Evolutionary conservation across 1,284 basidiomycete genomes (phyloP), one percentile per base, ranked within the genome.

Genomic region (Spongispora temasekensis): DNA sequence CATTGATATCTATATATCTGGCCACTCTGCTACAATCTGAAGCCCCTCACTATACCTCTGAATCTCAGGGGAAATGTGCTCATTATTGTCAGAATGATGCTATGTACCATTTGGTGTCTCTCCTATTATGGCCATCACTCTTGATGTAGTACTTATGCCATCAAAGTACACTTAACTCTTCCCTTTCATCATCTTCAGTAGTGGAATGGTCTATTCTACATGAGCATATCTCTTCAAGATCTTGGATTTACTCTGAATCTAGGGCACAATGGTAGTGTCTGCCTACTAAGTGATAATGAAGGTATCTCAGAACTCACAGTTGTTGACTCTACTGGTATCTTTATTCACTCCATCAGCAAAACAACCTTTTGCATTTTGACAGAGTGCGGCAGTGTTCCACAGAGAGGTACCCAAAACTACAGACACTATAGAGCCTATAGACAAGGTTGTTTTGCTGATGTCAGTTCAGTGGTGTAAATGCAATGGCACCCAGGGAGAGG

Each of bases 401-500:
- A n/a, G n/a, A n/a, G n/a, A n/a, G n/a, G n/a, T n/a, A n/a, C n/a
- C n/a, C n/a, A n/a, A n/a, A n/a, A n/a, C n/a, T n/a, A n/a, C n/a
- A n/a, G n/a, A n/a, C n/a, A n/a, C n/a, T n/a, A n/a, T n/a, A n/a
- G n/a, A n/a, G n/a, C n/a, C n/a, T n/a, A n/a, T n/a, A n/a, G n/a
- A n/a, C n/a, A n/a, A n/a, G n/a, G n/a, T n/a, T n/a, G n/a, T n/a
- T n/a, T n/a, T n/a, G n/a, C n/a, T n/a, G n/a, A n/a, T n/a, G n/a
- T n/a, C n/a, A n/a, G n/a, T n/a, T n/a, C n/a, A 42, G 19, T 61
- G 63, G 63, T 64, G 63, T 28, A 42, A 32, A 25, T 65, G 64
- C n/a, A 37, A 59, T 48, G 51, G 40, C 1, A 8, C 23, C 2
- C n/a, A 42, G 40, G 21, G 32, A 3, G 27, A 40, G 2, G 21